Percentiles rank a stretch among this genome's conserved stretches.
These are phyloP conservation scores for Colletotrichum orchidophilum DNA, from an alignment of 2,329 filamentous ascomycete genomes.

Conservation along the genomic window DNA sequence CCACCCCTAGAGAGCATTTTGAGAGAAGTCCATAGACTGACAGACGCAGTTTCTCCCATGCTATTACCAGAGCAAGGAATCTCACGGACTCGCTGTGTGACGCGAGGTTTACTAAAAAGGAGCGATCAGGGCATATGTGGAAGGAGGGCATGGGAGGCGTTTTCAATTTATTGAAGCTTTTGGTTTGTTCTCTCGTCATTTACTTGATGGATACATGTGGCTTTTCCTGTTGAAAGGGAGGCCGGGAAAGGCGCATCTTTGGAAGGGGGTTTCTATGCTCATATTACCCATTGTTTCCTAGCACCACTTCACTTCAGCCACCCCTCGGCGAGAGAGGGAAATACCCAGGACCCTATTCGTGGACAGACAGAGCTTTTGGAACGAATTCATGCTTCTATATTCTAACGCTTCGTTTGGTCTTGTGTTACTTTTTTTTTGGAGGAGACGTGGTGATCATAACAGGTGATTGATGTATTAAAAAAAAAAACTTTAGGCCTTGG, in stretches of 20 bases:
- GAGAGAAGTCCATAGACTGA: constrained; percentile 9
- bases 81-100: constrained; percentile 64
- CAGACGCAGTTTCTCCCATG: constrained; percentile 64
- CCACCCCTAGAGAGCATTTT: not conserved
- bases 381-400: not conserved
- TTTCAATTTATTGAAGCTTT: constrained; percentile 19
- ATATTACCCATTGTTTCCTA: not conserved
- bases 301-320: constrained; percentile 11
- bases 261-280: constrained; percentile 1
- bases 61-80: constrained; percentile 67
- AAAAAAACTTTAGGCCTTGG: not conserved
- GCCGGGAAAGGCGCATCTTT: constrained; percentile 15
- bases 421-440: not conserved
- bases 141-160: constrained; percentile 44
- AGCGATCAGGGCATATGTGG: constrained; percentile 27
- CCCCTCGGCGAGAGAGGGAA: not conserved
- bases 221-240: constrained; percentile 1
- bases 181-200: not conserved
- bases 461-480: too few relatives aligned
- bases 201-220: constrained; percentile 6
- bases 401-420: constrained; percentile 13
- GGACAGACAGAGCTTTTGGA: constrained; percentile 1
- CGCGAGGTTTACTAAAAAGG: constrained; percentile 1
- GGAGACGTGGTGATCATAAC: not conserved
- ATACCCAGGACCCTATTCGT: not conserved